Evolutionary conservation across 139 green algal genomes (phyloP), one percentile per base, ranked within the genome.

Genomic region (Coccomyxa sp.): DNA sequence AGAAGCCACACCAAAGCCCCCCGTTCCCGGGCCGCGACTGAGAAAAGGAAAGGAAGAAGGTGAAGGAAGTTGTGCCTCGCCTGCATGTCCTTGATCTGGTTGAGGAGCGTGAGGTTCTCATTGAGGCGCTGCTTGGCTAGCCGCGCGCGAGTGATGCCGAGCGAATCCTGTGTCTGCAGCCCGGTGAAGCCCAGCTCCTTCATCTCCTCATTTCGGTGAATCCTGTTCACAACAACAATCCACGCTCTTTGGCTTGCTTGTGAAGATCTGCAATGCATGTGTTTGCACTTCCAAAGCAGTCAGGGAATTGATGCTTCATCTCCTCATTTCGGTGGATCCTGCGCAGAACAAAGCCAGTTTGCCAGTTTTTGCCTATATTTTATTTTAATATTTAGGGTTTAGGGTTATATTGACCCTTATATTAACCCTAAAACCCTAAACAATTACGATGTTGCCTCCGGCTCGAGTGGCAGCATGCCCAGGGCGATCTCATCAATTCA

Each of bases 51-150:
- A 51, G 38, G 38, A 51, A 7, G 38, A 7, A 30, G 23, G 4
- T 10, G 10, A 14, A 10, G 9, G 66, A 3, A 74, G 4, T 30
- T 74, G 66, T 74, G 23, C 27, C 21, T 31, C 71, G 27, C 71
- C 71, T 77, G 23, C 71, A 77, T 77, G 71, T 31, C 17, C 27
- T 77, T 77, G 71, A 77, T 77, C 23, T 77, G 23, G 27, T 77
- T 32, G 71, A 81, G 77, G 12, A 45, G 77, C 77, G 23, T 57
- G 18, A 31, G 67, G 30, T 27, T 31, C 21, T 25, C 25, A 57
- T 68, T 32, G 18, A n/a, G 13, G 3, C 28, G 45, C 28, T 59
- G 28, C 79, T 58, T 25, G 13, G 79, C n/a, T 13, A 77, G 59
- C 15, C 60, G 79, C 59, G 59, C 59, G 15, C 60, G 79, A 11